phyloP scores from a whole-genome alignment of 2,329 filamentous ascomycete species.

The Pseudogymnoascus verrucosus region DNA sequence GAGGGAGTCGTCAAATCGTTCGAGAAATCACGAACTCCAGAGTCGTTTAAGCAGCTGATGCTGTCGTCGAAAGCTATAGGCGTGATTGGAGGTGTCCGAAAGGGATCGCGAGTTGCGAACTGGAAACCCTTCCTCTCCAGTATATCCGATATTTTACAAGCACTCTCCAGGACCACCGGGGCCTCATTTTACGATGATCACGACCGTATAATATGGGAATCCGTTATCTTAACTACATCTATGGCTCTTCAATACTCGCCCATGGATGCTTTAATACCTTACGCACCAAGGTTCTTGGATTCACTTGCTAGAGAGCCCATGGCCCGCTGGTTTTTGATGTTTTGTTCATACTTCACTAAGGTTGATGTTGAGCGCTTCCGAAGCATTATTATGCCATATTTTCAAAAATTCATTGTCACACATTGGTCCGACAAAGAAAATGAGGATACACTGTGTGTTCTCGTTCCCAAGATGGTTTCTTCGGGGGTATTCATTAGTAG shows the following conservation, averaged over 20 bases:
- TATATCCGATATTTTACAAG: slow-evolving; percentile 45
- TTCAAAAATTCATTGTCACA: slow-evolving; percentile 66
- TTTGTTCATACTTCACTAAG: slow-evolving; percentile 74
- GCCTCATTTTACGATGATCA: slow-evolving; percentile 26
- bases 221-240: slow-evolving; percentile 49
- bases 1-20: slow-evolving; percentile 32
- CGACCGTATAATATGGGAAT: slow-evolving; percentile 45
- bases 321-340: slow-evolving; percentile 68
- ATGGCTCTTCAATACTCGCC: slow-evolving; percentile 69
- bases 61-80: slow-evolving; percentile 55
- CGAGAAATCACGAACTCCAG: slow-evolving; percentile 26
- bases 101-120: slow-evolving; percentile 62
- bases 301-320: slow-evolving; percentile 57
- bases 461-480: slow-evolving; percentile 58
- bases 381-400: slow-evolving; percentile 68
- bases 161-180: slow-evolving; percentile 33
- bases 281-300: slow-evolving; percentile 57
- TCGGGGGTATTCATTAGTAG: slow-evolving; percentile 46
- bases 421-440: slow-evolving; percentile 62
- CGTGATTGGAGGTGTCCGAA: slow-evolving; percentile 68
- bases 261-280: slow-evolving; percentile 68
- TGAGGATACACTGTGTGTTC: slow-evolving; percentile 60
- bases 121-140: slow-evolving; percentile 61
- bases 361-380: slow-evolving; percentile 68
- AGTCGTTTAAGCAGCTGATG: slow-evolving; percentile 35